Evolutionary conservation across 176 grass and related monocot genomes (phyloP).

Genomic region (Neostapfia colusana): DNA sequence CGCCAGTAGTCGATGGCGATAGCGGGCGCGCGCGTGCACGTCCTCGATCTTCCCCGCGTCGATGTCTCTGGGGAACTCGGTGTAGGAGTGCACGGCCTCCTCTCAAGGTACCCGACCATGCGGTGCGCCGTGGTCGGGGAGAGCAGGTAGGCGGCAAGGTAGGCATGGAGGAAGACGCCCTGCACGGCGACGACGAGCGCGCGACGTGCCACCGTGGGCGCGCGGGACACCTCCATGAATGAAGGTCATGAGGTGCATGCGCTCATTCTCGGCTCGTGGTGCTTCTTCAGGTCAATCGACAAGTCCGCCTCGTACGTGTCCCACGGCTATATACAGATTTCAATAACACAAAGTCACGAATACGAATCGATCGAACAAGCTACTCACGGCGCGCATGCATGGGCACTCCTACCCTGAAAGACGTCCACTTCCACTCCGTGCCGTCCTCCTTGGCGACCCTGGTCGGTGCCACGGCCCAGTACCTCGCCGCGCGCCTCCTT

Average conservation of each 20-base stretch:
- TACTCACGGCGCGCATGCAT: not conserved
- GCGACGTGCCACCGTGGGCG: not conserved
- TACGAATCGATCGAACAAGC: not conserved
- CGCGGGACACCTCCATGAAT: not conserved
- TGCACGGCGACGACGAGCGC: not conserved
- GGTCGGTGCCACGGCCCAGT: not conserved
- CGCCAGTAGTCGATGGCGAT: not conserved
- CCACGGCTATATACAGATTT: not conserved
- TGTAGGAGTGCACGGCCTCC: not conserved
- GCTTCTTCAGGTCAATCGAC: not conserved
- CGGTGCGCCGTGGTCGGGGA: not conserved
- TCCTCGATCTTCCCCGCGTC: not conserved
- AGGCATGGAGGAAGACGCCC: not conserved
- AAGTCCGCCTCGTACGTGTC: not conserved
- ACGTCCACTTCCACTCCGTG: not conserved
- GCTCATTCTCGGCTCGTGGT: conserved; percentile 2
- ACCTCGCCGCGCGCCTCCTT: not conserved
- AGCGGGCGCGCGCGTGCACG: not conserved
- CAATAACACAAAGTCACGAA: not conserved
- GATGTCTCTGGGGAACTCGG: not conserved
- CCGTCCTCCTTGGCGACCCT: not conserved
- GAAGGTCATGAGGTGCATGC: conserved; percentile 1
- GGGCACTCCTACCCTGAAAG: not conserved
- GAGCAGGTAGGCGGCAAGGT: not conserved
- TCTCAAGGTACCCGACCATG: not conserved